phyloP scores from a whole-genome alignment of 169 alveolate species.

The Babesia ovata region DNA sequence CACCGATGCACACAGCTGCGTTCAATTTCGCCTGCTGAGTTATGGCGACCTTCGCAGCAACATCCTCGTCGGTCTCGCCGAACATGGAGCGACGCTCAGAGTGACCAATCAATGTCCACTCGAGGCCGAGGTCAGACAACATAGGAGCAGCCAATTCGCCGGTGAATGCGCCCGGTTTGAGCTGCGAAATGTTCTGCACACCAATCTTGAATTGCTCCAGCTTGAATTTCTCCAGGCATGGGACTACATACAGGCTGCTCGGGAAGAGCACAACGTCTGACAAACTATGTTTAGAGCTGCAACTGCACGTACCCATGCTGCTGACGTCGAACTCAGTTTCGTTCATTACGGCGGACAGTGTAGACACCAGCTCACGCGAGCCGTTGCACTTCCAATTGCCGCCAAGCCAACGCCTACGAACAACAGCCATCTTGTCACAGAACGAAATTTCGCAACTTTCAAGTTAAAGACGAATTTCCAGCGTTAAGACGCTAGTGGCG shows the following conservation, averaged over 20 bases:
- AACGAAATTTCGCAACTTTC: neutral
- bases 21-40: constrained; percentile 84
- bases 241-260: constrained; percentile 29
- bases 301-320: constrained; percentile 33
- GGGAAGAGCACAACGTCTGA: constrained; percentile 68
- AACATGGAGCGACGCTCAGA: constrained; percentile 95
- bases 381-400: constrained; percentile 74
- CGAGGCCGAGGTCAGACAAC: constrained; percentile 88
- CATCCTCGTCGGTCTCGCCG: constrained; percentile 92
- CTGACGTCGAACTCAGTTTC: constrained; percentile 7
- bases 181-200: constrained; percentile 90
- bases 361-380: constrained; percentile 22
- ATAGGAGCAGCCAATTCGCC: constrained; percentile 96
- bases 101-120: constrained; percentile 97
- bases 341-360: constrained; percentile 23
- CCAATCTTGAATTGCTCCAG: constrained; percentile 84
- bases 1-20: constrained; percentile 96
- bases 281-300: neutral
- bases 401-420: constrained; percentile 61
- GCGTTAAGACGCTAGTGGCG: too few species aligned
- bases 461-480: too few species aligned
- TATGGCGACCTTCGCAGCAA: constrained; percentile 90
- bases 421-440: constrained; percentile 5
- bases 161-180: constrained; percentile 96
- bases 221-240: constrained; percentile 7